Base-by-base conservation (phyloP, 441 rosid genomes). In the Capsella rubella region DNA sequence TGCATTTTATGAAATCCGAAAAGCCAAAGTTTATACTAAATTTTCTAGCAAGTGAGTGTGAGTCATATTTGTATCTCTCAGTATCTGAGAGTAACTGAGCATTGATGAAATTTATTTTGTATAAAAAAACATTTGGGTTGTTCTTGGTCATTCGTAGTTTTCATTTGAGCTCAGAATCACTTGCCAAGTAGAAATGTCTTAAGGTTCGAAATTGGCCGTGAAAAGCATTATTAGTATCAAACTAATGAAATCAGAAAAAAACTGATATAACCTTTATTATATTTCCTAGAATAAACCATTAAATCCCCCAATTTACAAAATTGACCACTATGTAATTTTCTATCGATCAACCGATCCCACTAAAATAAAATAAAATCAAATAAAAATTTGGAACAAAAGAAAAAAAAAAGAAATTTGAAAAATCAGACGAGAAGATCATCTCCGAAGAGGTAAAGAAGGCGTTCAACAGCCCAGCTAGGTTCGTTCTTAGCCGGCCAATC, bases 381-480 rank as follows among this genome's bases (percentile, higher is more conserved):
- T 62, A 45, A 37, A 77, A 52, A 6, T 28, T 35, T 31, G 34
- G 27, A 11, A 69, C 55, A 58, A 14, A 5, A 8, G 2, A 13
- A 3, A 11, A 10, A 11, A 25, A 63, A 18, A 2, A 6, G 27
- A 64, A 13, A 31, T 4, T 16, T 12, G 1, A 9, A 64, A 37
- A 51, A 10, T 81, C 80, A 85, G 43, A 78, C 61, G 35, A 79
- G 78, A 61, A 90, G 75, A 73, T 92, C 97, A 39, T 93, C 98
- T 2, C 97, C 97, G 45, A 86, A 93, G 8, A 93, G 84, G 82
- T 91, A 93, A 8, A 90, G 85, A 50, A 92, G 79, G 15, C 91
- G 86, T 67, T 93, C 95, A 0, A 91, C 96, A 4, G 92, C 94
- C 98, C 98, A 93, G 67, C 93, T 87, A 3, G 93, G 96, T 75